Percentiles rank a stretch among this genome's conserved stretches.
phyloP scores from a whole-genome alignment of 2,329 filamentous ascomycete genomes.

The Aspergillus vadensis region DNA sequence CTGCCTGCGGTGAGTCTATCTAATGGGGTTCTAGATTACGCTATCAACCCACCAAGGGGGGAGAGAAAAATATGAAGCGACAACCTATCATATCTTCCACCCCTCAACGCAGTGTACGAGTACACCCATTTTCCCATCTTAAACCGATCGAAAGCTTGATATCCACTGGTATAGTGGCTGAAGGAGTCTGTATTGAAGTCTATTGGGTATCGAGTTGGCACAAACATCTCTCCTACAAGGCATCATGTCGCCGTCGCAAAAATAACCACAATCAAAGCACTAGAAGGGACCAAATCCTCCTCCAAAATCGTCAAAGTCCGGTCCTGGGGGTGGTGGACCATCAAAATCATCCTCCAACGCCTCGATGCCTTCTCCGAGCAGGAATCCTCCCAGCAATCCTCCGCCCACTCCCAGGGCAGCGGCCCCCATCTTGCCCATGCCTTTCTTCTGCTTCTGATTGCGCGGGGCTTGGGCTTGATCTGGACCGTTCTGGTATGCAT shows the following conservation, averaged over 20 bases:
- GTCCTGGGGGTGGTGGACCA: background rate
- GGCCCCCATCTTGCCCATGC: constrained; percentile 1
- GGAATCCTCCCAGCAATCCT: constrained; percentile 2
- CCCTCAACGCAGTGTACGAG: no score
- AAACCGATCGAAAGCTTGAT: no score
- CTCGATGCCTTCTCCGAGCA: constrained; percentile 7
- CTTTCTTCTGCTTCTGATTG: background rate
- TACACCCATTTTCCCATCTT: no score
- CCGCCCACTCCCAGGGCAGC: constrained; percentile 1
- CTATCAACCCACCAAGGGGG: no score
- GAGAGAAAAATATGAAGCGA: no score
- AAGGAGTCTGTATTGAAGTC: background rate
- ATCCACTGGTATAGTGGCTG: no score
- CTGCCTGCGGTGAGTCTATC: no score
- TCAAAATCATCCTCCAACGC: constrained; percentile 2
- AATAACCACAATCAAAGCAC: background rate
- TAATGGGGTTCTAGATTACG: no score
- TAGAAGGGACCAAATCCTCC: background rate
- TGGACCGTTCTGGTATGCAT: background rate
- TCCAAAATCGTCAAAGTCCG: background rate
- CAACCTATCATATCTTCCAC: no score
- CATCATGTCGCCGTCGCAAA: background rate
- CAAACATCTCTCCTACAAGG: background rate
- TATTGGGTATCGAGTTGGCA: background rate
- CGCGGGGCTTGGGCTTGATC: background rate